Evolutionary conservation across 1,284 basidiomycete genomes (phyloP), one percentile per base, ranked within the genome.

Genomic region (Ustilago tritici): DNA sequence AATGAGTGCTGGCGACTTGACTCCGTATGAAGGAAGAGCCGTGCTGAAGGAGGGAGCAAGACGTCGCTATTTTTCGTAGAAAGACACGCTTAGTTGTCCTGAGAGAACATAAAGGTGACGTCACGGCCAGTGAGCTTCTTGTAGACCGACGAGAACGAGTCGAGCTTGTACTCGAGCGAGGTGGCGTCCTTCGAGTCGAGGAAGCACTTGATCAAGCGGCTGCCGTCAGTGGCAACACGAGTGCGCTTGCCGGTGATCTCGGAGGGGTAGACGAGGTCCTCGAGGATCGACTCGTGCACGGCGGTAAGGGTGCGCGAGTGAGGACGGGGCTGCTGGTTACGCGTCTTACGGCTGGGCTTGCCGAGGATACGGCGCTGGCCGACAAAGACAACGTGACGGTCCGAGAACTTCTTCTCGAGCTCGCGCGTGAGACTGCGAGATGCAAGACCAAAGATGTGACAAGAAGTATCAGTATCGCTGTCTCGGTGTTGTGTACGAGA

Each of bases 351-450:
- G 85, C 94, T 95, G 77, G 96, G 95, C 89, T 97, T 98, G 90
- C 92, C 93, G 88, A 99, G 91, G 92, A 98, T 96, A 87, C 96
- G 93, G 88, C 97, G 95, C 89, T 99, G 97, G 67, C 94, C 95
- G 87, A 99, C 92, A 88, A 99, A 99, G 78, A 99, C 93, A 87
- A 99, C 94, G 89, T 98, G 96, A 87, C 95, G 92, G 89, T 97
- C 95, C 61, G 95, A 95, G 90, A 99, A 98, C 90, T 99, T 99
- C 92, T 99, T 99, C 92, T 99, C 97, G 86, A 99, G 92, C 88
- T 99, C 96, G 76, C 95, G 93, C 81, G 95, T 98, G 87, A 99
- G 92, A 88, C 95, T 98, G 87, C 36, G 3, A 23, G 5, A 59
- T 7, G 35, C 32, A 23, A 38, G 23, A n/a, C 2, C 28, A 56